Percentiles rank a stretch among this genome's conserved stretches.
Evolutionary conservation across 768 basidiomycete genomes (phyloP).

Genomic region (Omphalotus guepiniiformis): DNA sequence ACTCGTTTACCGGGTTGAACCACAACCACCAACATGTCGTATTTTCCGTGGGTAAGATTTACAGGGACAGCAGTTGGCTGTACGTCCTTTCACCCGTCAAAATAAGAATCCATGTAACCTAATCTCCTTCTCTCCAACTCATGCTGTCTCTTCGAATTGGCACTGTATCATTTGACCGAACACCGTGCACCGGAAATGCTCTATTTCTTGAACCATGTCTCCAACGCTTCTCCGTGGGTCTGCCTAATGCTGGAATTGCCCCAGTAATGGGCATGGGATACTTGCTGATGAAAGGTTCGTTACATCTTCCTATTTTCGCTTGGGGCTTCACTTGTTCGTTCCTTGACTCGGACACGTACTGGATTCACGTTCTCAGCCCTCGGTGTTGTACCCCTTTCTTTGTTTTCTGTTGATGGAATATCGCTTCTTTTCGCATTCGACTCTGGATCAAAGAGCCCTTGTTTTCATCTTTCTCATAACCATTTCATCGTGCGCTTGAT

Average conservation of each 20-base stretch:
- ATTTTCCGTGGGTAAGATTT: slow-evolving; percentile 58
- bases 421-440: too few species aligned
- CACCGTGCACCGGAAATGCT: not conserved
- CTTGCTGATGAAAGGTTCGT: slow-evolving; percentile 54
- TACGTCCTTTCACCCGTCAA: slow-evolving; percentile 28
- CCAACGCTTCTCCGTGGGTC: not conserved
- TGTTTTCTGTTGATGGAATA: too few species aligned
- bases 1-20: too few species aligned
- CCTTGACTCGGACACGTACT: not conserved
- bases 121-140: not conserved
- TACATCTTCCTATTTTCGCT: not conserved
- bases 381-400: not conserved
- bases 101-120: not conserved
- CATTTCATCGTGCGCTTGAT: too few species aligned
- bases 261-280: slow-evolving; percentile 57
- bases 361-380: not conserved
- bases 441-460: too few species aligned
- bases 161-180: not conserved
- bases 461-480: too few species aligned
- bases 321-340: not conserved
- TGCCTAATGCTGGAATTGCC: not conserved
- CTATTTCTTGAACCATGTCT: not conserved
- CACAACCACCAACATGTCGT: slow-evolving; percentile 44
- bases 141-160: too few species aligned
- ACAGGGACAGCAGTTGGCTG: slow-evolving; percentile 40